phyloP scores from a whole-genome alignment of 306 rosid genomes.

The Begonia loranthoides region DNA sequence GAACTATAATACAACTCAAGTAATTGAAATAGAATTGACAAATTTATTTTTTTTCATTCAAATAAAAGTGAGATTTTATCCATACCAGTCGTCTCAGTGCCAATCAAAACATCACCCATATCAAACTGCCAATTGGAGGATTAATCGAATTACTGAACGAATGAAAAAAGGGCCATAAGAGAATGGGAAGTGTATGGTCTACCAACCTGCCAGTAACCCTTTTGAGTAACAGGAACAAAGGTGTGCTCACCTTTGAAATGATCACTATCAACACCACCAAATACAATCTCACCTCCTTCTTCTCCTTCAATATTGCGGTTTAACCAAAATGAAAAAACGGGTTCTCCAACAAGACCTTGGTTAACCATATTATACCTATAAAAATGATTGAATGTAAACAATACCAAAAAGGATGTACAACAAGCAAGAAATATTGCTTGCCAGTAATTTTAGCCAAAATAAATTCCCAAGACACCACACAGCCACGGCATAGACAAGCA shows the following conservation, averaged over 20 bases:
- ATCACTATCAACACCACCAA: conserved; percentile 45
- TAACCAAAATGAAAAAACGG: conserved; percentile 51
- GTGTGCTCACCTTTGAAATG: conserved; percentile 72
- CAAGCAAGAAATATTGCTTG: too few relatives aligned
- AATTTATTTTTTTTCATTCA: not conserved
- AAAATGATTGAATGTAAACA: not conserved
- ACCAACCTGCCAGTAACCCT: conserved; percentile 91
- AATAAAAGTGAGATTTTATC: not conserved
- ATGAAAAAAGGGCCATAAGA: not conserved
- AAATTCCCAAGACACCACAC: too few relatives aligned
- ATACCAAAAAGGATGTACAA: too few relatives aligned
- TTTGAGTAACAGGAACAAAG: conserved; percentile 59
- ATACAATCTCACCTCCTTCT: conserved; percentile 47
- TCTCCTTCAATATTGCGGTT: conserved; percentile 38
- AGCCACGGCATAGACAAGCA: too few relatives aligned
- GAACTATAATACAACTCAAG: not conserved
- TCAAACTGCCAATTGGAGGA: conserved; percentile 40
- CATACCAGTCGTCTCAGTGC: conserved; percentile 45
- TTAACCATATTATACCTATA: conserved; percentile 45
- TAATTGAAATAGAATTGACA: too few relatives aligned
- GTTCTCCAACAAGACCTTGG: conserved; percentile 39
- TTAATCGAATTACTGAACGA: conserved; percentile 2
- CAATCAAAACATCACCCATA: conserved; percentile 54
- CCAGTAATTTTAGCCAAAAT: too few relatives aligned
- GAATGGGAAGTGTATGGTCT: not conserved